A percentile compares a stretch with the other conserved stretches of the same genome.
Evolutionary conservation across 257 asterid species (phyloP).

Genomic region (Haberlea rhodopensis): DNA sequence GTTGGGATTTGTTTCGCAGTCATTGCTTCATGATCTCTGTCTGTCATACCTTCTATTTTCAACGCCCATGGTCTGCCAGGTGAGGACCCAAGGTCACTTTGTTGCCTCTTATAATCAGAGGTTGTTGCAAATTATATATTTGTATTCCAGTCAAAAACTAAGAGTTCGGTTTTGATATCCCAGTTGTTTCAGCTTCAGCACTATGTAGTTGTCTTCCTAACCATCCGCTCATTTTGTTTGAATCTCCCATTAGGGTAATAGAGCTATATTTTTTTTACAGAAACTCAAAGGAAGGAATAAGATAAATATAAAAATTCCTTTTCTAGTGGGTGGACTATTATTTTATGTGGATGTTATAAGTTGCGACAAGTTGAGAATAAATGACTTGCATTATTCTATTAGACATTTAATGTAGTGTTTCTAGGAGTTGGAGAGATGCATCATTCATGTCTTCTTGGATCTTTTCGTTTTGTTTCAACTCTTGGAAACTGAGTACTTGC

Average conservation of each 20-base stretch:
- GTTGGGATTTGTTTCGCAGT: neutral
- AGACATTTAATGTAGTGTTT: neutral
- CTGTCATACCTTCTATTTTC: neutral
- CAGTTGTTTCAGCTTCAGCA: neutral
- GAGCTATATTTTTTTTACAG: too few species aligned
- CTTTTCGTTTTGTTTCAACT: neutral
- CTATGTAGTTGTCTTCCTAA: too few species aligned
- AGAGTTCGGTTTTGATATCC: neutral
- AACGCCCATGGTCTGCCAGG: neutral
- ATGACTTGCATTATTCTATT: neutral
- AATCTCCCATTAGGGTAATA: too few species aligned
- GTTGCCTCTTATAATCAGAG: neutral
- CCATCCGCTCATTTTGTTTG: too few species aligned
- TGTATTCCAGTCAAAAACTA: neutral
- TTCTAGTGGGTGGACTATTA: neutral
- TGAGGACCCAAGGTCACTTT: neutral
- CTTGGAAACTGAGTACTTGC: neutral
- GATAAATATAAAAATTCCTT: neutral
- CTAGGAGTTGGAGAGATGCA: slow-evolving; percentile 1
- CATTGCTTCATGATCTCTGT: neutral
- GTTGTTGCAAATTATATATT: slow-evolving; percentile 2
- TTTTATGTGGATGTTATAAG: neutral
- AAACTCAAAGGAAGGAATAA: neutral
- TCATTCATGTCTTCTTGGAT: slow-evolving; percentile 16
- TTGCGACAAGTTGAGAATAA: neutral